phyloP scores from a whole-genome alignment of 257 asterid genomes.

The Solanum clarkiae region DNA sequence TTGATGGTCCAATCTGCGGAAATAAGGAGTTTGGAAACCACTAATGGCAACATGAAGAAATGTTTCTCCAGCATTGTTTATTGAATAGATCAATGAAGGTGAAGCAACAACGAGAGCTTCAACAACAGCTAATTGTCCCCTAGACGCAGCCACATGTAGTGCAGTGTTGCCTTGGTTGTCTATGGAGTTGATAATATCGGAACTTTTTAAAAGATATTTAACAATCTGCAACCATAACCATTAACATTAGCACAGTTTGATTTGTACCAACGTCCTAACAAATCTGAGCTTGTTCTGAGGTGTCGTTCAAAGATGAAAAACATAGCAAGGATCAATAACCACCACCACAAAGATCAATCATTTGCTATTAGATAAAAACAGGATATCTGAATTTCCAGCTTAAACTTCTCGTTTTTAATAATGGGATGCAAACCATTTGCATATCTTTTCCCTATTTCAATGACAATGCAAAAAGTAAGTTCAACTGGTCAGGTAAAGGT shows the following conservation, averaged over 20 bases:
- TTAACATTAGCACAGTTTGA: background rate
- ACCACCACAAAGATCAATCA: background rate
- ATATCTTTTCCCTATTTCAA: background rate
- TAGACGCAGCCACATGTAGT: constrained; percentile 68
- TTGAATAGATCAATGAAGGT: constrained; percentile 31
- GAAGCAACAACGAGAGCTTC: constrained; percentile 60
- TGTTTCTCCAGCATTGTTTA: constrained; percentile 57
- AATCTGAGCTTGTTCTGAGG: background rate
- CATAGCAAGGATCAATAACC: background rate
- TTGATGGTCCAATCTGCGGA: constrained; percentile 74
- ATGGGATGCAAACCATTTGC: background rate
- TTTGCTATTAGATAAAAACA: background rate
- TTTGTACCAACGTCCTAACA: background rate
- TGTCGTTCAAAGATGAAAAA: background rate
- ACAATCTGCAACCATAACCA: constrained; percentile 40
- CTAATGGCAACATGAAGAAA: constrained; percentile 63
- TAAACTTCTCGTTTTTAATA: background rate
- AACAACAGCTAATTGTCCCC: constrained; percentile 72
- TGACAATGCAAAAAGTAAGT: background rate
- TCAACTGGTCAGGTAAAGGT: background rate
- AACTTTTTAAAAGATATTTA: constrained; percentile 32
- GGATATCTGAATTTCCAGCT: background rate
- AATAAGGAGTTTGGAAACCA: constrained; percentile 78
- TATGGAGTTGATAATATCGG: constrained; percentile 28
- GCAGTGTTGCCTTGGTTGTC: constrained; percentile 82